These are phyloP conservation scores for Microcos paniculata DNA, from an alignment of 345 rosid genomes.

Conservation along the genomic window DNA sequence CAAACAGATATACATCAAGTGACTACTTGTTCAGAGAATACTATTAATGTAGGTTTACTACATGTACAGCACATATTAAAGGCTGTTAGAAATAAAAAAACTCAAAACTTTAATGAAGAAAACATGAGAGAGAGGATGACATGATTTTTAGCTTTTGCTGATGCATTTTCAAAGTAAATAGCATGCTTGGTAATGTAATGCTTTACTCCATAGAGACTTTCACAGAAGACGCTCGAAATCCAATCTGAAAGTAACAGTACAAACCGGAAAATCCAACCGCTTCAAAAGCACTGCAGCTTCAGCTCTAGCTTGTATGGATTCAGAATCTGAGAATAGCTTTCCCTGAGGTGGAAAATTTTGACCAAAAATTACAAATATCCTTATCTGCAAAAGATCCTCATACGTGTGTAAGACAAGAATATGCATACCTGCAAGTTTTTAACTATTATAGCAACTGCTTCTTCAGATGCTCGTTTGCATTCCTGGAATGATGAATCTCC, in stretches of 20 bases:
- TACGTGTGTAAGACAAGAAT: slow-evolving; percentile 1
- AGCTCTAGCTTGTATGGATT: slow-evolving; percentile 93
- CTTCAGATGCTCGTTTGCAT: slow-evolving; percentile 96
- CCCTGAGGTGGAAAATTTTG: slow-evolving; percentile 44
- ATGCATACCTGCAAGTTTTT: slow-evolving; percentile 75
- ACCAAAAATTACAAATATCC: not conserved
- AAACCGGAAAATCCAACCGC: slow-evolving; percentile 90
- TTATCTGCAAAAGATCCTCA: not conserved
- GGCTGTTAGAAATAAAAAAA: not conserved
- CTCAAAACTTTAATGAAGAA: not conserved
- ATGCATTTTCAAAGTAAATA: not conserved
- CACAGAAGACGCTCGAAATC: slow-evolving; percentile 14
- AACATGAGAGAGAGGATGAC: not conserved
- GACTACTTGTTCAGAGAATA: not conserved
- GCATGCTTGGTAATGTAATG: not conserved
- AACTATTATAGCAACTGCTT: slow-evolving; percentile 65
- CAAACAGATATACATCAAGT: not conserved
- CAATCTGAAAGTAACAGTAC: slow-evolving; percentile 34
- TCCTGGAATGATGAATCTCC: slow-evolving; percentile 98
- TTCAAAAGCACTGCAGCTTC: slow-evolving; percentile 97
- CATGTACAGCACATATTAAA: not conserved
- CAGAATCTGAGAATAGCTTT: slow-evolving; percentile 88
- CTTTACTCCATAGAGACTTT: not conserved
- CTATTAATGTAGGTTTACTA: not conserved
- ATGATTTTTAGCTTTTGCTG: not conserved